These are phyloP conservation scores for Dipteronia sinensis DNA, from an alignment of 345 rosid genomes.

Conservation along the genomic window DNA sequence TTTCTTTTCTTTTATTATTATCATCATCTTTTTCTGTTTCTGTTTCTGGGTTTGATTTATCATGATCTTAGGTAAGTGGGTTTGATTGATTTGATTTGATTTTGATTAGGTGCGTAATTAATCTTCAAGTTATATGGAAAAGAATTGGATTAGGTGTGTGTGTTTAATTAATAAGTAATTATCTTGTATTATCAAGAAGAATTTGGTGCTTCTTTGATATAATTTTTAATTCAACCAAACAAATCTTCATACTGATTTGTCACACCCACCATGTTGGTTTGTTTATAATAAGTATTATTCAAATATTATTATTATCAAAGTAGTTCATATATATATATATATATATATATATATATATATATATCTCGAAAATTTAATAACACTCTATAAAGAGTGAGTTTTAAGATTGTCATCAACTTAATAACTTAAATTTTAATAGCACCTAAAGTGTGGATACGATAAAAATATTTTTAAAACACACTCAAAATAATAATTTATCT, in stretches of 20 bases:
- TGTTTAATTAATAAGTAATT: neutral
- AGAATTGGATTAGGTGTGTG: conserved; percentile 17
- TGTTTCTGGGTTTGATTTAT: neutral
- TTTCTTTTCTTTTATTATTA: conserved; percentile 20
- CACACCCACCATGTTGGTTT: neutral
- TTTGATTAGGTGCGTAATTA: conserved; percentile 8
- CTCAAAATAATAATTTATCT: too few species aligned
- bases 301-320: too few species aligned
- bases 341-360: too few species aligned
- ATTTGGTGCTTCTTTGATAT: neutral
- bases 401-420: too few species aligned
- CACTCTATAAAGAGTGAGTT: too few species aligned
- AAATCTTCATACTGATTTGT: neutral
- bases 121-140: conserved; percentile 17
- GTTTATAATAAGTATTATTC: neutral
- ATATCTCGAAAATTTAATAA: too few species aligned
- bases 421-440: too few species aligned
- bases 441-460: too few species aligned
- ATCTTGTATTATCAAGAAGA: neutral
- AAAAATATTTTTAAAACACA: too few species aligned
- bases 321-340: too few species aligned
- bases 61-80: conserved; percentile 13
- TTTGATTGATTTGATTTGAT: conserved; percentile 16
- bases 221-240: conserved; percentile 15
- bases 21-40: neutral